These are phyloP conservation scores for Ziziphus jujuba DNA, from an alignment of 306 rosid species.

Conservation along the genomic window DNA sequence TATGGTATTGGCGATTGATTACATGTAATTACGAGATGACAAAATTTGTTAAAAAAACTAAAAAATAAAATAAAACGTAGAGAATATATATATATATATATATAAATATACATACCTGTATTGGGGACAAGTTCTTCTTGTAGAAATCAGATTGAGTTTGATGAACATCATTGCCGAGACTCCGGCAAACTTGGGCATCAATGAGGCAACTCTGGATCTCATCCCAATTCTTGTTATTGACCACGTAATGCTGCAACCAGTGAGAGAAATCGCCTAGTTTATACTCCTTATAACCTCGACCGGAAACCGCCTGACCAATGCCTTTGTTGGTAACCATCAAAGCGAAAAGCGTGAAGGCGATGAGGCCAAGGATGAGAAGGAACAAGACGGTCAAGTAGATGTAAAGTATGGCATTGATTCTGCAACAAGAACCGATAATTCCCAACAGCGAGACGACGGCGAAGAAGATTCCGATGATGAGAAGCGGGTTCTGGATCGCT, in stretches of 20 bases:
- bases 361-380: conserved; percentile 47
- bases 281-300: conserved; percentile 50
- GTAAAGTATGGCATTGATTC: conserved; percentile 51
- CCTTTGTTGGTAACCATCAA: conserved; percentile 58
- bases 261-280: conserved; percentile 57
- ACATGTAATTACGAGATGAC: too few relatives aligned
- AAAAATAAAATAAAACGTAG: too few relatives aligned
- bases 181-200: conserved; percentile 52
- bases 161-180: conserved; percentile 38
- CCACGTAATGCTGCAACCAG: conserved; percentile 70
- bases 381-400: conserved; percentile 49
- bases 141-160: conserved; percentile 34
- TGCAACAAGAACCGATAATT: conserved; percentile 51
- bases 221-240: conserved; percentile 59
- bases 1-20: too few relatives aligned
- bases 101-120: conserved; percentile 44
- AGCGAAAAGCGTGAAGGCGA: conserved; percentile 55
- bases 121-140: conserved; percentile 50
- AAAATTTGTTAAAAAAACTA: neutral
- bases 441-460: conserved; percentile 54
- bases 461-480: conserved; percentile 46
- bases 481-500: conserved; percentile 56
- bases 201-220: conserved; percentile 63
- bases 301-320: conserved; percentile 49
- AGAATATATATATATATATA: neutral